Evolutionary conservation across 768 basidiomycete genomes (phyloP).

Genomic region (Boletus rufocinnamomeus): DNA sequence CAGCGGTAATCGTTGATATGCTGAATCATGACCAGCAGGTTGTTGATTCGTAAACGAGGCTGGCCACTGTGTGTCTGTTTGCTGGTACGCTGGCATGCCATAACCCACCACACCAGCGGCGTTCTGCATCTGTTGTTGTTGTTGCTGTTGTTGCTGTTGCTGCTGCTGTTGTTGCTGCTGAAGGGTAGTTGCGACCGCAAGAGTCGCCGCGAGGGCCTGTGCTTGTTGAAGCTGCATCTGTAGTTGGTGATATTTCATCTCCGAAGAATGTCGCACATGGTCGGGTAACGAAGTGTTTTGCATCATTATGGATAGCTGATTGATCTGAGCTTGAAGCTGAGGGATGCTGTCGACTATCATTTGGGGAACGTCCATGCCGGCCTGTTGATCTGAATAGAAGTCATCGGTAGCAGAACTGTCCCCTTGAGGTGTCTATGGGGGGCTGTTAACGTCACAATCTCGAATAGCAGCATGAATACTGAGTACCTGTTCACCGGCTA

Average conservation of each 20-base stretch:
- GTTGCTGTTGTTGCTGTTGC: slow-evolving; percentile 39
- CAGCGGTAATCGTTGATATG: slow-evolving; percentile 83
- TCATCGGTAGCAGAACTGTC: slow-evolving; percentile 52
- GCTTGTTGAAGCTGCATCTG: slow-evolving; percentile 81
- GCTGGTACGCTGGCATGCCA: slow-evolving; percentile 47
- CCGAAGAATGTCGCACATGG: slow-evolving; percentile 75
- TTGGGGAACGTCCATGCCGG: slow-evolving; percentile 70
- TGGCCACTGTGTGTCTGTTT: slow-evolving; percentile 41
- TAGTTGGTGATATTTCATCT: slow-evolving; percentile 80
- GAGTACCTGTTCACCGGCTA: slow-evolving; percentile 40
- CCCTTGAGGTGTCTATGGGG: slow-evolving; percentile 25
- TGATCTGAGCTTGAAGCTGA: slow-evolving; percentile 81
- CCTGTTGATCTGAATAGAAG: slow-evolving; percentile 72
- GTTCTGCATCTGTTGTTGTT: slow-evolving; percentile 40
- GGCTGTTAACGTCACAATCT: slow-evolving; percentile 4
- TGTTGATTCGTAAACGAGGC: slow-evolving; percentile 65
- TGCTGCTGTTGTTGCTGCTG: slow-evolving; percentile 64
- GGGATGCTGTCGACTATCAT: slow-evolving; percentile 75
- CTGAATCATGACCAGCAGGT: slow-evolving; percentile 70
- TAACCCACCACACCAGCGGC: slow-evolving; percentile 38
- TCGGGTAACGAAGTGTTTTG: slow-evolving; percentile 74
- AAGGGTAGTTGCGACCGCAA: slow-evolving; percentile 56
- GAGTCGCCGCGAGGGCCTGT: slow-evolving; percentile 66
- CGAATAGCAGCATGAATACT: not conserved
- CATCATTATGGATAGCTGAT: slow-evolving; percentile 77